Base-by-base conservation (phyloP, 306 rosid species). In the Vicia sativa region DNA sequence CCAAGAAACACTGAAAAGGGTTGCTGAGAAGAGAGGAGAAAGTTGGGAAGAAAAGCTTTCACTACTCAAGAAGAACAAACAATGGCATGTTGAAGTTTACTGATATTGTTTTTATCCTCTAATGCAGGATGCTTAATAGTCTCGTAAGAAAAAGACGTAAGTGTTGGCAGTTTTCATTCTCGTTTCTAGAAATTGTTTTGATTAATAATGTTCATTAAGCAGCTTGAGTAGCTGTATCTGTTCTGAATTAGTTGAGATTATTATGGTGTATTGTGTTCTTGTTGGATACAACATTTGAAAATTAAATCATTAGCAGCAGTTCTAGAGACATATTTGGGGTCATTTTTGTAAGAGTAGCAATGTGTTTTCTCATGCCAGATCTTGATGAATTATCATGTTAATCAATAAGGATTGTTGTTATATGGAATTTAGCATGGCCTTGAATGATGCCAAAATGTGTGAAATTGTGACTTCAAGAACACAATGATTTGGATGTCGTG, bases 71-170 rank as follows among this genome's bases (percentile, higher is more conserved):
- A 93, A 90, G 92, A 93, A 87, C 89, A 93, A 90, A 74, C 99
- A 93, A 56, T 93, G 99, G 99, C 99, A 93, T 68, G 99, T 93
- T 52, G 99, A 93, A 75, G 99, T 93, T 25, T 93, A 93, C 67
- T 93, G 85, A 92, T 75, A 37, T 53, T 19, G 6, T 50, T 50
- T 46, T 0, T 44, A 13, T n/a, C n/a, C 9, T 46, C 11, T 15
- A 16, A 9, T 15, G 53, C 53, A 15, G 19, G 13, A 1, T 44
- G 50, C 9, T 13, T 44, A 16, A 48, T 7, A 48, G 25, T 16
- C 23, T 15, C 5, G 11, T 48, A 19, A 19, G n/a, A 52, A 21
- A 21, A 52, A 21, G 34, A 21, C 58, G 3, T 8, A 48, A 52
- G 14, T 52, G 58, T 52, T 52, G 12, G n/a, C 14, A 21, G 10